These are phyloP conservation scores for Kluyveromyces sp. DNA, from an alignment of 1,139 yeast species.

Conservation along the genomic window DNA sequence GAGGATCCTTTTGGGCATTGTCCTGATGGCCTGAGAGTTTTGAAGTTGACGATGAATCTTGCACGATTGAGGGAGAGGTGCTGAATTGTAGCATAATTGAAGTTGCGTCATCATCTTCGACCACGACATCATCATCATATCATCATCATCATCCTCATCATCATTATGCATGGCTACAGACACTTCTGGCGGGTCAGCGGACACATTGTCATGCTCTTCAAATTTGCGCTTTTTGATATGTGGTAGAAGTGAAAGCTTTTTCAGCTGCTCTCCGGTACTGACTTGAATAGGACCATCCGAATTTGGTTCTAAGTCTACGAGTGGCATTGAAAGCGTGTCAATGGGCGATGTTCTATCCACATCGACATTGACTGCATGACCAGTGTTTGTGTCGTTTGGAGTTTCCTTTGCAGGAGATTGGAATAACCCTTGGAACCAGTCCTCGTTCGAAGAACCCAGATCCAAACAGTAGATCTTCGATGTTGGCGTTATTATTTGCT, in stretches of 20 bases:
- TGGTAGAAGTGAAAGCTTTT: conserved; percentile 14
- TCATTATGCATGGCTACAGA: conserved; percentile 1
- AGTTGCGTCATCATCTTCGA: conserved; percentile 14
- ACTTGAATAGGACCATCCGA: conserved; percentile 13
- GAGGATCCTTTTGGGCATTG: not conserved
- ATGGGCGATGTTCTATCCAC: conserved; percentile 29
- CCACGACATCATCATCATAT: conserved; percentile 7
- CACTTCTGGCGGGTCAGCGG: not conserved
- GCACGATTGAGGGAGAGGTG: conserved; percentile 9
- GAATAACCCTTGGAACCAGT: conserved; percentile 12
- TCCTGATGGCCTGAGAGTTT: not conserved
- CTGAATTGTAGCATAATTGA: conserved; percentile 14
- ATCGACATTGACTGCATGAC: conserved; percentile 32
- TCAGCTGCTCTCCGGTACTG: conserved; percentile 15
- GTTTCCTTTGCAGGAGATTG: conserved; percentile 23
- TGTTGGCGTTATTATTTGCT: conserved; percentile 2
- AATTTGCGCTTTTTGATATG: conserved; percentile 3
- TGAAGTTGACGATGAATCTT: conserved; percentile 5
- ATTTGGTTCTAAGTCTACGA: conserved; percentile 20
- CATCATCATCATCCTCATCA: conserved; percentile 6
- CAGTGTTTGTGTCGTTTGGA: conserved; percentile 38
- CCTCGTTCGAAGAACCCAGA: conserved; percentile 6
- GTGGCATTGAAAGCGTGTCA: conserved; percentile 27
- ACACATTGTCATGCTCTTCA: no score
- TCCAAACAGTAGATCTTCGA: conserved; percentile 8